Base-by-base conservation (phyloP, 192 early-diverging fungal genomes). In the Thoreauomyces humboldtii region DNA sequence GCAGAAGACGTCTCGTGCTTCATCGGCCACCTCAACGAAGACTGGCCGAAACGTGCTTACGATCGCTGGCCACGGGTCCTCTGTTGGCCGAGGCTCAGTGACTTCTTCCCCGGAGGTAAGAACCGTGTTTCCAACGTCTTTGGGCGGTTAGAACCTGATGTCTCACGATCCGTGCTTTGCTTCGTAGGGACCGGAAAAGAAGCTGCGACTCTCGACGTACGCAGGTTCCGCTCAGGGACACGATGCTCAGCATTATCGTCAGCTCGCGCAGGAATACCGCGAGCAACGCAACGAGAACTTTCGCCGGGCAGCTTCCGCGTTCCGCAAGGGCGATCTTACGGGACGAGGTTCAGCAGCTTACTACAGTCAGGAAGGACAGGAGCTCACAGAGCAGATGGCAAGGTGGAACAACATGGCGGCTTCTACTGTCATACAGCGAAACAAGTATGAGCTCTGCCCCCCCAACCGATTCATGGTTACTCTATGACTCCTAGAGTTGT, bases 221-320 rank as follows among this genome's bases (percentile, higher is more conserved):
- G 50, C 50, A 2, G 15, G 25, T 29, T 15, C 50, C 24, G 38
- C 38, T n/a, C 38, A 41, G 38, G 38, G 11, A 41, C 34, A 57
- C 17, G 64, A 66, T n/a, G 45, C 55, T 4, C 4, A 45, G 22
- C 17, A 48, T 0, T 36, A 27, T 35, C 65, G 65, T n/a, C 22
- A 60, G 19, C 12, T 60, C 17, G 55, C 65, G 29, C 32, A 58
- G 7, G 56, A 32, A 19, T 9, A 19, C 22, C 44, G 34, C 12
- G 27, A 45, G 32, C n/a, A 50, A 9, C 65, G 65, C n/a, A 52
- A 58, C 29, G 65, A 68, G 17, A 9, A 11, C n/a, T 68, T 60
- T 46, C 41, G 38, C 32, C 29, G 44, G 11, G 65, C 65, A 15
- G 65, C 65, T 4, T 17, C 48, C 11, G 65, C 65, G 5, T 68